Percentiles rank a stretch among this genome's conserved stretches.
phyloP scores from a whole-genome alignment of 2,329 filamentous ascomycete genomes.

The Stenocarpella maydis region DNA sequence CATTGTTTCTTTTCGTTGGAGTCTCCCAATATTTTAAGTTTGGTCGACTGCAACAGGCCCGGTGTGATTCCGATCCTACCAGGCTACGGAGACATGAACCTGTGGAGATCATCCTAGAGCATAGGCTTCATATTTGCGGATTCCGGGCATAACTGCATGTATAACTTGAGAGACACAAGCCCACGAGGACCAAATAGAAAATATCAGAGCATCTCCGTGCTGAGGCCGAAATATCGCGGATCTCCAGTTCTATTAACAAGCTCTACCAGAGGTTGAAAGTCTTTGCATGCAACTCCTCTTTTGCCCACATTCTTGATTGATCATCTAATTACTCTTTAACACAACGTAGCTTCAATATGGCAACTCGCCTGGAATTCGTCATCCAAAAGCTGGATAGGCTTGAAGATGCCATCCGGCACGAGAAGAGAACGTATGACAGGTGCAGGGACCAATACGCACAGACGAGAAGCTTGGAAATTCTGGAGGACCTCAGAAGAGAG shows the following conservation, averaged over 20 bases:
- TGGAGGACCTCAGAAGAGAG: background rate
- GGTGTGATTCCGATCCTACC: background rate
- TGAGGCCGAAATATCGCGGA: background rate
- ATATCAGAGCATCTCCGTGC: background rate
- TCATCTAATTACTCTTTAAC: background rate
- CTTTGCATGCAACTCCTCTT: background rate
- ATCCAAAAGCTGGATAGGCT: background rate
- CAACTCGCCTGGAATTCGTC: background rate
- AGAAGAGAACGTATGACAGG: constrained; percentile 4
- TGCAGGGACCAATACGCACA: background rate
- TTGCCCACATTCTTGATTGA: no score
- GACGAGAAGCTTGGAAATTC: constrained; percentile 9
- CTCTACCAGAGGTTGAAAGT: background rate
- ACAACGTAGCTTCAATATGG: background rate
- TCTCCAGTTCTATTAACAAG: no score
- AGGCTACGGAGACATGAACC: background rate
- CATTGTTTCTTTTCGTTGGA: background rate
- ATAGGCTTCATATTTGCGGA: no score
- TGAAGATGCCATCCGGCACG: background rate
- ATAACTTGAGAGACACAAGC: accelerated
- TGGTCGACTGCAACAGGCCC: background rate
- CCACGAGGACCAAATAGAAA: no score
- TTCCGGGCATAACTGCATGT: accelerated
- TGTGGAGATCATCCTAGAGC: background rate
- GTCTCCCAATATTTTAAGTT: background rate